Base-by-base conservation (phyloP, 2,329 filamentous ascomycete genomes). In the Geosmithia morbida region DNA sequence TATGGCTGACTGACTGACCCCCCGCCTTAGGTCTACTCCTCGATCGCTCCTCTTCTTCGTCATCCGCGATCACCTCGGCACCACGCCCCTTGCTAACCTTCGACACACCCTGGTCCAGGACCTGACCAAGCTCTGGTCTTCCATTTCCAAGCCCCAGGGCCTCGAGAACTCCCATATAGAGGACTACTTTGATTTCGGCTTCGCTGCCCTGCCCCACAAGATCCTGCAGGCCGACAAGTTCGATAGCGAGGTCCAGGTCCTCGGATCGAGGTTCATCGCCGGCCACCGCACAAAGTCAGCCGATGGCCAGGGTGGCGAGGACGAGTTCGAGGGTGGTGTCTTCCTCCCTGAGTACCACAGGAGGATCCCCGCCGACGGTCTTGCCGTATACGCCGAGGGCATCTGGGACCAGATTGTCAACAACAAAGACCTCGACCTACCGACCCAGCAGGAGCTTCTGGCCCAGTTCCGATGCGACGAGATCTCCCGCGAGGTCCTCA, bases 321-420 rank as follows among this genome's bases (percentile, higher is more conserved):
- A 88, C 55, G 79, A 85, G 51, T 72, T 83, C 2, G 78, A 85
- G 44, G 86, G 85, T 14, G 85, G 85, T 4, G 77, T 98, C 4
- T 92, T 98, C 61, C 68, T 97, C 42, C 83, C 92, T 19, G 89
- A 96, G 57, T 98, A 98, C 62, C 92, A 98, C 66, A 78, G 92
- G 51, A 77, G 92, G 49, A 98, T 98, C 52, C 92, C 92, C 11
- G 92, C 92, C 10, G 92, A 98, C 63, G 92, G 92, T n/a, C 92
- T 97, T 60, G 86, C 90, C 0, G 75, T 88, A 50, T 98, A 98
- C 57, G 89, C 92, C 1, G 81, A 92, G 61, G 87, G 89, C 41
- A 80, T 98, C 43, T 98, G 92, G 92, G 89, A 97, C 58, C 90
- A 97, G 66, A 98, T 98, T 60, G 89, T 95, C 56, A 85, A 90